Conservation (phyloP, 345 rosid genomes). For the Brassica juncea region DNA sequence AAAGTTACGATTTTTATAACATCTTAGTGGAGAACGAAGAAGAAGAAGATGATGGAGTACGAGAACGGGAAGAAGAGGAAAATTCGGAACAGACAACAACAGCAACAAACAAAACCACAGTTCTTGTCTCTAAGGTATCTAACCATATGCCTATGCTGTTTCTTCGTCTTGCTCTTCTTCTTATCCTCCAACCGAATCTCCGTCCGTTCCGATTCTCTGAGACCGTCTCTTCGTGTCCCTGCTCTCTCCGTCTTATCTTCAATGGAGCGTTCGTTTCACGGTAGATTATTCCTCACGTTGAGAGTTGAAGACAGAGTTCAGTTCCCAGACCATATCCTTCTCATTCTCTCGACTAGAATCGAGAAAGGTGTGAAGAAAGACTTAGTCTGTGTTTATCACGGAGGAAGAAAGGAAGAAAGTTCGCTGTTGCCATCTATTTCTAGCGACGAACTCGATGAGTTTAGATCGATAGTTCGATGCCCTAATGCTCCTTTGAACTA, state of each 20-base stretch:
- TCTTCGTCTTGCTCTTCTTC: constrained; percentile 65
- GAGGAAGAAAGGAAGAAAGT: constrained; percentile 33
- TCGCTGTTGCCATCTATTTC: constrained; percentile 48
- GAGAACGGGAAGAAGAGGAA: constrained; percentile 84
- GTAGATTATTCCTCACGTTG: constrained; percentile 35
- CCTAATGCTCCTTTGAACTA: constrained; percentile 62
- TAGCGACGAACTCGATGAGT: constrained; percentile 54
- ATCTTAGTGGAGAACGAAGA: neutral
- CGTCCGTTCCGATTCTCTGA: constrained; percentile 49
- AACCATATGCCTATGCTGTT: constrained; percentile 51
- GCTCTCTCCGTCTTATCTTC: constrained; percentile 54
- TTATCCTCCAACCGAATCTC: constrained; percentile 60
- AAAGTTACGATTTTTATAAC: neutral
- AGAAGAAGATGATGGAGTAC: constrained; percentile 52
- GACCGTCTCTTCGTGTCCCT: constrained; percentile 64
- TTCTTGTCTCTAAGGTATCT: constrained; percentile 59
- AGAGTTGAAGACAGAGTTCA: constrained; percentile 60
- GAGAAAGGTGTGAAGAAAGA: constrained; percentile 24
- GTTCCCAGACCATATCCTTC: constrained; percentile 74
- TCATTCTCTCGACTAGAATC: constrained; percentile 51
- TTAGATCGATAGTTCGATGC: constrained; percentile 68
- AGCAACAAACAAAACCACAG: constrained; percentile 28
- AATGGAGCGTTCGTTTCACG: constrained; percentile 40
- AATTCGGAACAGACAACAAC: constrained; percentile 48
- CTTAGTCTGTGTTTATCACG: constrained; percentile 66